A percentile compares a stretch with the other conserved stretches of the same genome.
Conservation (phyloP, 805 yeast species). For the Kodamaea sagamina region DNA sequence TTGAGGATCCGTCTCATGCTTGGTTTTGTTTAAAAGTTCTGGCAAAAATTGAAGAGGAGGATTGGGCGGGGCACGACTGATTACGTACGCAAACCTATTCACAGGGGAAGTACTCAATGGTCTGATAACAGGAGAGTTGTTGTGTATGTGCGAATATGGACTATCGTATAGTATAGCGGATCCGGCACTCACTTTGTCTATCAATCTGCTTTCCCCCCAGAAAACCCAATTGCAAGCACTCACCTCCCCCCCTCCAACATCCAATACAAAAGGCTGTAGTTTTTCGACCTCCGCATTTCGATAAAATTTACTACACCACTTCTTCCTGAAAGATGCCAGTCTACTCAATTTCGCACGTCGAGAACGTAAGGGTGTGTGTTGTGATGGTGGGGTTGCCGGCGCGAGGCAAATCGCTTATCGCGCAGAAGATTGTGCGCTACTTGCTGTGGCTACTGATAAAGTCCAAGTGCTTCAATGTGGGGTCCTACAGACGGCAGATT, state of each 20-base stretch:
- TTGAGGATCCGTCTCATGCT: constrained; percentile 18
- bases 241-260: no score
- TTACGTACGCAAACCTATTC: no score
- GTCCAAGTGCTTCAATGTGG: constrained; percentile 88
- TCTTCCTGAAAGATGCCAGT: constrained; percentile 47
- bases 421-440: constrained; percentile 91
- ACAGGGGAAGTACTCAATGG: not conserved
- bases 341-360: constrained; percentile 59
- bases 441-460: constrained; percentile 88
- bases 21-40: not conserved
- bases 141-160: no score
- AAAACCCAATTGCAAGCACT: no score
- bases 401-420: constrained; percentile 91
- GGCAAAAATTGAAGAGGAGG: not conserved
- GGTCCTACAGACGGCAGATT: constrained; percentile 70
- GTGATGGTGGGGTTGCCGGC: constrained; percentile 89
- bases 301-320: not conserved
- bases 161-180: not conserved
- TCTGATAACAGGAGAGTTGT: not conserved
- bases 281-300: constrained; percentile 10
- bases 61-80: constrained; percentile 3
- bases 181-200: no score
- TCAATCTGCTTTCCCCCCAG: no score
- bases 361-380: constrained; percentile 77
- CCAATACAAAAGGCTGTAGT: no score